Evolutionary conservation across 129 eudicot species (phyloP).

Genomic region (Calendula officinalis): DNA sequence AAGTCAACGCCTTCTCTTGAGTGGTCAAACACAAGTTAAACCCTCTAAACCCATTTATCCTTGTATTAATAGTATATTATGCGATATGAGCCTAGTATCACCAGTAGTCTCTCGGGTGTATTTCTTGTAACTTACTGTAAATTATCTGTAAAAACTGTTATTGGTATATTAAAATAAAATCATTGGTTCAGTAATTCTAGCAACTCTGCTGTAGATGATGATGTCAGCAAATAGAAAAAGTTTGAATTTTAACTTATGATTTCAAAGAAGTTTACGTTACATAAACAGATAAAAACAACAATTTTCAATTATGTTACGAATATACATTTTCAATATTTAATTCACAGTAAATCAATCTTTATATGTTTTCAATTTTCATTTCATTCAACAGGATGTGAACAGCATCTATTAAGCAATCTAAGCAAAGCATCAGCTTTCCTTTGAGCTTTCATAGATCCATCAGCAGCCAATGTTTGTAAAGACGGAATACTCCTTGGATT

Average conservation of each 20-base stretch:
- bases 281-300: constrained; percentile 25
- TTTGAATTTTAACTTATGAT: constrained; percentile 8
- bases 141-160: constrained; percentile 40
- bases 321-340: constrained; percentile 30
- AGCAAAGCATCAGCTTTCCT: constrained; percentile 82
- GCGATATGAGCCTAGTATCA: constrained; percentile 32
- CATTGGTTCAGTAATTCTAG: constrained; percentile 15
- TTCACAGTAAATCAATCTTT: constrained; percentile 10
- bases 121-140: constrained; percentile 53
- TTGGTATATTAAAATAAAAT: constrained; percentile 17
- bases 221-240: not conserved
- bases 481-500: constrained; percentile 72
- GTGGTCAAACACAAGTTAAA: constrained; percentile 88
- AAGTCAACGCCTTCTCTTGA: constrained; percentile 27
- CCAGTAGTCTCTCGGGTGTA: constrained; percentile 39
- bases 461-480: constrained; percentile 66
- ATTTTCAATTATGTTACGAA: constrained; percentile 31
- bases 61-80: constrained; percentile 22
- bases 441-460: constrained; percentile 76
- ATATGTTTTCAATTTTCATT: constrained; percentile 17
- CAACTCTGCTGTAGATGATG: too few species aligned
- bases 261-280: constrained; percentile 10
- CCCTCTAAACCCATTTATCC: constrained; percentile 35
- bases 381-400: constrained; percentile 59
- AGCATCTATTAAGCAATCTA: constrained; percentile 78